These are phyloP conservation scores for Tuber aestivum DNA, from an alignment of 495 filamentous ascomycete species.

Conservation along the genomic window DNA sequence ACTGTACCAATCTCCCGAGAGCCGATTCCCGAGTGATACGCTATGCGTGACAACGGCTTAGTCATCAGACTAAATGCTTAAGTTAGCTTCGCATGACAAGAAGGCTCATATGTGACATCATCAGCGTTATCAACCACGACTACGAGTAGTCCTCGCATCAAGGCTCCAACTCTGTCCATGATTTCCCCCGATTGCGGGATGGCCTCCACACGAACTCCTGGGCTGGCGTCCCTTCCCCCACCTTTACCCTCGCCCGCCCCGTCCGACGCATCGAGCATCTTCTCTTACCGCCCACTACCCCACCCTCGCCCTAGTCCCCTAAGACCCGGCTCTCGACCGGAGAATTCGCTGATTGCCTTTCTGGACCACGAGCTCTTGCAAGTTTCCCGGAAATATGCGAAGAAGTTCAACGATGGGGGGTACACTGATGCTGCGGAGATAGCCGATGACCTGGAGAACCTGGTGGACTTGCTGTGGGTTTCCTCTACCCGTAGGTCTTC, in stretches of 20 bases:
- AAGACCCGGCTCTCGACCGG: conserved; percentile 29
- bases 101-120: background rate
- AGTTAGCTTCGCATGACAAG: background rate
- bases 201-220: conserved; percentile 6
- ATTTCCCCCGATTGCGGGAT: conserved; percentile 3
- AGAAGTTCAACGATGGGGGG: conserved; percentile 33
- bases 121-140: background rate
- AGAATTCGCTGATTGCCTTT: conserved; percentile 37
- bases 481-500: conserved; percentile 39
- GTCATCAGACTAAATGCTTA: background rate
- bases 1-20: background rate
- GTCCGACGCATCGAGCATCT: conserved; percentile 16
- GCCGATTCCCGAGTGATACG: background rate
- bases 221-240: background rate
- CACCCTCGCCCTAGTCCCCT: conserved; percentile 32
- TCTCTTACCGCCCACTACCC: conserved; percentile 25
- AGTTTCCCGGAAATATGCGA: conserved; percentile 34
- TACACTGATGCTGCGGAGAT: conserved; percentile 22
- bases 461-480: conserved; percentile 41
- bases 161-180: background rate
- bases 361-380: conserved; percentile 36
- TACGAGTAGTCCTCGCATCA: background rate
- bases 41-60: background rate
- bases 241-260: conserved; percentile 11
- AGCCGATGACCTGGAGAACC: conserved; percentile 26